Percentiles rank a stretch among this genome's conserved stretches.
phyloP scores from a whole-genome alignment of 306 rosid genomes.

The Cicer yamashitae region DNA sequence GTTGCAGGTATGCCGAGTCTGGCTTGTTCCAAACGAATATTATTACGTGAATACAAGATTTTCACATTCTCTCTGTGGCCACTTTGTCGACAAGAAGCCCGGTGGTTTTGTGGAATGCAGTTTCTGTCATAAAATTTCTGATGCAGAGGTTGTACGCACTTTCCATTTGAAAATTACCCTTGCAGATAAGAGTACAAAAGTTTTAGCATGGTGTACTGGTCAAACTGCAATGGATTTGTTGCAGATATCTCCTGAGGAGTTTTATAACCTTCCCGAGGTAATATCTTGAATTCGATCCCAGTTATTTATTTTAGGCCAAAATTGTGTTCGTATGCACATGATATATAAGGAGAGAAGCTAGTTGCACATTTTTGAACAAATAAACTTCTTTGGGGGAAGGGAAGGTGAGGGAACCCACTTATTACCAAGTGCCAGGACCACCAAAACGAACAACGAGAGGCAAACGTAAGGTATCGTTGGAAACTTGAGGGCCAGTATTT shows the following conservation, averaged over 20 bases:
- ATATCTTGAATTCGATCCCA: slow-evolving; percentile 27
- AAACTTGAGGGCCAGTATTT: too few species aligned
- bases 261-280: slow-evolving; percentile 90
- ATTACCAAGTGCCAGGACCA: too few species aligned
- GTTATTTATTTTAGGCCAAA: slow-evolving; percentile 20
- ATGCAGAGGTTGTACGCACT: slow-evolving; percentile 58
- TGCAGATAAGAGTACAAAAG: slow-evolving; percentile 72
- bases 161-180: slow-evolving; percentile 84
- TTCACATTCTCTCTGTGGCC: slow-evolving; percentile 82
- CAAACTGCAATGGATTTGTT: slow-evolving; percentile 88
- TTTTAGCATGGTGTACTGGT: slow-evolving; percentile 86
- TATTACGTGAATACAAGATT: slow-evolving; percentile 68
- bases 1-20: slow-evolving; percentile 66
- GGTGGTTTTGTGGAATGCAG: slow-evolving; percentile 61
- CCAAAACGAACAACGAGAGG: too few species aligned
- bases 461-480: too few species aligned
- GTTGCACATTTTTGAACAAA: background rate
- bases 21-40: slow-evolving; percentile 70
- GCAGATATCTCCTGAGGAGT: slow-evolving; percentile 89
- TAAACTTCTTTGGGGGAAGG: too few species aligned
- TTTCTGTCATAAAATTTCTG: slow-evolving; percentile 66
- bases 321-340: background rate
- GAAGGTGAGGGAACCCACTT: too few species aligned
- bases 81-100: slow-evolving; percentile 61
- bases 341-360: background rate